Conservation (phyloP, 2,329 filamentous ascomycete genomes). For the Claviceps monticola region DNA sequence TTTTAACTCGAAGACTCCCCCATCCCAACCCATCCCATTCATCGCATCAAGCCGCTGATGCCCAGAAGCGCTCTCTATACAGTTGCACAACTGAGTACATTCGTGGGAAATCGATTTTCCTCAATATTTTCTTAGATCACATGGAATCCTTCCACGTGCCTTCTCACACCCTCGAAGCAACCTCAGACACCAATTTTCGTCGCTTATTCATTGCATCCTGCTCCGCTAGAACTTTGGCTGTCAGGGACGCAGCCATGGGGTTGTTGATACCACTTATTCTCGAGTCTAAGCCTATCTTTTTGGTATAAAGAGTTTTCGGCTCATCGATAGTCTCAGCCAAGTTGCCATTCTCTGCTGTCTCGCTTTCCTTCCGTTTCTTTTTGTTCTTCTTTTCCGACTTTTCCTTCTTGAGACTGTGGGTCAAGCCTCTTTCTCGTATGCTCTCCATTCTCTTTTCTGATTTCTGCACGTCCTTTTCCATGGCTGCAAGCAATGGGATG, state of each 20-base stretch:
- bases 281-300: constrained; percentile 19
- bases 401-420: constrained; percentile 81
- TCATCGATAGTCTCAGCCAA: constrained; percentile 38
- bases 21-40: not conserved
- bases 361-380: constrained; percentile 43
- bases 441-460: constrained; percentile 52
- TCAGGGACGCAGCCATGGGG: constrained; percentile 68
- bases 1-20: not conserved
- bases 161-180: constrained; percentile 3
- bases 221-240: constrained; percentile 74
- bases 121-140: not conserved
- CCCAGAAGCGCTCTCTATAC: not conserved
- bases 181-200: constrained; percentile 44
- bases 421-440: constrained; percentile 58
- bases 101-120: not conserved
- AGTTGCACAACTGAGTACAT: not conserved
- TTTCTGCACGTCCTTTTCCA: constrained; percentile 54
- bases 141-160: not conserved
- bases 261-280: constrained; percentile 66
- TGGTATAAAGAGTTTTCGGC: constrained; percentile 9
- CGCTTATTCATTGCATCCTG: constrained; percentile 72
- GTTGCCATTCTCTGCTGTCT: constrained; percentile 18
- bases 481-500: constrained; percentile 65
- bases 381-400: constrained; percentile 46
- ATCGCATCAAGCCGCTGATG: not conserved